Evolutionary conservation across 192 early-diverging fungal genomes (phyloP).

Genomic region (Dispira parvispora): DNA sequence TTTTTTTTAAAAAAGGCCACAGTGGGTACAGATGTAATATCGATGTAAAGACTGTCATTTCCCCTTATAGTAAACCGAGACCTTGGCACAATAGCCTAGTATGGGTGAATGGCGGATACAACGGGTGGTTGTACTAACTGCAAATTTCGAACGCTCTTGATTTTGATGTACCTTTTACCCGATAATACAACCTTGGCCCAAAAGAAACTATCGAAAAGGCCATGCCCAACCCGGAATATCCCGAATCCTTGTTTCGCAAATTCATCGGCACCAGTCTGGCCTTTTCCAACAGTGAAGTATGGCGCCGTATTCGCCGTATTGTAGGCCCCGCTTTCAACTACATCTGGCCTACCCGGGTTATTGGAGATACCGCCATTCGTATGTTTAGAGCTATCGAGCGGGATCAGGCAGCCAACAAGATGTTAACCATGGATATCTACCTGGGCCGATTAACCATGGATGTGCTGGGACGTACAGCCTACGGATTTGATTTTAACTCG

Average conservation of each 20-base stretch:
- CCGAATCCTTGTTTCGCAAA: conserved; percentile 9
- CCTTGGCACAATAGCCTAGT: no score
- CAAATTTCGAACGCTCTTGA: not conserved
- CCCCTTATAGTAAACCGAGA: no score
- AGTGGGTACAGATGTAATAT: no score
- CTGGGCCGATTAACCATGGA: conserved; percentile 33
- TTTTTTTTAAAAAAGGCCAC: no score
- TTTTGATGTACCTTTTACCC: not conserved
- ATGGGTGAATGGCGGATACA: no score
- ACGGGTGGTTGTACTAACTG: no score
- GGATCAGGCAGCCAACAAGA: conserved; percentile 1
- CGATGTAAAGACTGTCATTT: no score
- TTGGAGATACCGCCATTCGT: not conserved
- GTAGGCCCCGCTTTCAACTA: conserved; percentile 30
- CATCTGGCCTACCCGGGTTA: conserved; percentile 19
- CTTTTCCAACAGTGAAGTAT: conserved; percentile 26
- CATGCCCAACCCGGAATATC: conserved; percentile 8
- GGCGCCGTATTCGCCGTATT: conserved; percentile 27
- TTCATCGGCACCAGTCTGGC: conserved; percentile 14
- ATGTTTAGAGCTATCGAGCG: conserved; percentile 21
- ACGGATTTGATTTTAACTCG: conserved; percentile 35
- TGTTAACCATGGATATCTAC: conserved; percentile 20
- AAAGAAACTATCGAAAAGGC: conserved; percentile 5
- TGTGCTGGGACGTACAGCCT: conserved; percentile 33
- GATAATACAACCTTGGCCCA: not conserved